These are phyloP conservation scores for Lachnellula subtilissima DNA, from an alignment of 2,329 filamentous ascomycete species.

Conservation along the genomic window DNA sequence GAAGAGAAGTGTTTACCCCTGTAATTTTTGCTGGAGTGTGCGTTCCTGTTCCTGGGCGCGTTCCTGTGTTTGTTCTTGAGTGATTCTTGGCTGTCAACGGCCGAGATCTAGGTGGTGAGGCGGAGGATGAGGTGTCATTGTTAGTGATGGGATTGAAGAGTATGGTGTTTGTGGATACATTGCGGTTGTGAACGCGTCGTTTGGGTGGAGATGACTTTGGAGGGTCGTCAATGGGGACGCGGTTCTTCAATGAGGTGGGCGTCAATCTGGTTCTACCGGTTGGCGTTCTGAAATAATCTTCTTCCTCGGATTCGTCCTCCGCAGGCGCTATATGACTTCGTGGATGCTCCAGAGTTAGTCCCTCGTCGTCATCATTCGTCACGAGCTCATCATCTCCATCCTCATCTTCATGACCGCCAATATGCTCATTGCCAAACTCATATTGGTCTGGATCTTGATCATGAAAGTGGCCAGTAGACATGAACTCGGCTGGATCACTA, in stretches of 20 bases:
- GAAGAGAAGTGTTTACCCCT: conserved; percentile 21
- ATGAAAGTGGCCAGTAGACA: conserved; percentile 38
- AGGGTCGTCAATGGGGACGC: background rate
- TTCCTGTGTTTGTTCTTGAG: conserved; percentile 24
- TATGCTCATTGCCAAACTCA: background rate
- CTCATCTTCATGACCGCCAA: conserved; percentile 29
- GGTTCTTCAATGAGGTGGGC: conserved; percentile 11
- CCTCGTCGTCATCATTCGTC: conserved; percentile 70
- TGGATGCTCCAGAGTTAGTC: conserved; percentile 43
- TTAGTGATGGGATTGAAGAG: conserved; percentile 67
- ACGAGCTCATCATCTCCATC: conserved; percentile 82
- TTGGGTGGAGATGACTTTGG: conserved; percentile 18
- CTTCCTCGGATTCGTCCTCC: conserved; percentile 38
- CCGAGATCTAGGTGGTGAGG: conserved; percentile 34
- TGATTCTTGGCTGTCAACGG: conserved; percentile 32
- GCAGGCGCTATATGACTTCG: conserved; percentile 16
- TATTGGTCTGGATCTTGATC: conserved; percentile 6
- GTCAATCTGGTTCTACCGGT: conserved; percentile 26
- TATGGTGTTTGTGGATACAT: conserved; percentile 76
- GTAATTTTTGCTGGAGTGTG: conserved; percentile 12
- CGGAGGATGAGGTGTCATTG: conserved; percentile 38
- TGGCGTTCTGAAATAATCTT: conserved; percentile 53
- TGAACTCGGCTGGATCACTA: conserved; percentile 60
- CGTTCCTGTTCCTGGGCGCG: conserved; percentile 7
- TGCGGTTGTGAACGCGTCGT: conserved; percentile 55